Conservation (phyloP, 78 protist species). For the Dictyostelium firmibasis region DNA sequence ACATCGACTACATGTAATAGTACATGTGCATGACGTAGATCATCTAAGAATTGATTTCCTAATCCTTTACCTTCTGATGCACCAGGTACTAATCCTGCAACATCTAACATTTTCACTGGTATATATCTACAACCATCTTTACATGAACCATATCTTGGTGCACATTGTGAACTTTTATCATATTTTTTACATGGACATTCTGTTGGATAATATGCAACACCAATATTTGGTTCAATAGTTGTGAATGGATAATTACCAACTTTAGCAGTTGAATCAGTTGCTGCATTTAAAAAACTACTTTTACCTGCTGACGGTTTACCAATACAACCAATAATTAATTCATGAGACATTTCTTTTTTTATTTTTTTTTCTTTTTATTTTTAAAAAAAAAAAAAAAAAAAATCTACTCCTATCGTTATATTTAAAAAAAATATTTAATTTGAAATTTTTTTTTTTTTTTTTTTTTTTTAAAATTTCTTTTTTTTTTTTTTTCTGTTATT, state of each 20-base stretch:
- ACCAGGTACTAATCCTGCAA: conserved; percentile 96
- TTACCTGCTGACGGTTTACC: conserved; percentile 93
- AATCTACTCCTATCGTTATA: no score
- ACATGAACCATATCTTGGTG: conserved; percentile 83
- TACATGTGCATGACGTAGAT: conserved; percentile 89
- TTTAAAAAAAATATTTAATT: no score
- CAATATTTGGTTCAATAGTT: conserved; percentile 92
- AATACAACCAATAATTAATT: conserved; percentile 81
- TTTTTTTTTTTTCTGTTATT: no score
- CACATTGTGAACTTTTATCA: conserved; percentile 62
- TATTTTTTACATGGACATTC: conserved; percentile 79
- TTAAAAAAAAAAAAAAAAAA: no score
- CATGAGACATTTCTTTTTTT: conserved; percentile 4
- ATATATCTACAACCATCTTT: conserved; percentile 62
- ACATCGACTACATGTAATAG: conserved; percentile 93
- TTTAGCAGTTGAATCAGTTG: conserved; percentile 76
- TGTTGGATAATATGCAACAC: conserved; percentile 54
- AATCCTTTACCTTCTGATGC: conserved; percentile 87
- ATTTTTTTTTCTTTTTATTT: no score
- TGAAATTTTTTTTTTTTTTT: no score
- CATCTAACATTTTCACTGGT: conserved; percentile 88
- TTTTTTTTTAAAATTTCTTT: no score
- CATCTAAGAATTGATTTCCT: conserved; percentile 91
- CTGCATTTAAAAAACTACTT: conserved; percentile 91
- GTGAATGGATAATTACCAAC: conserved; percentile 91